A percentile compares a stretch with the other conserved stretches of the same genome.
Conservation (phyloP, 495 filamentous ascomycete species). For the Bacidia gigantensis region DNA sequence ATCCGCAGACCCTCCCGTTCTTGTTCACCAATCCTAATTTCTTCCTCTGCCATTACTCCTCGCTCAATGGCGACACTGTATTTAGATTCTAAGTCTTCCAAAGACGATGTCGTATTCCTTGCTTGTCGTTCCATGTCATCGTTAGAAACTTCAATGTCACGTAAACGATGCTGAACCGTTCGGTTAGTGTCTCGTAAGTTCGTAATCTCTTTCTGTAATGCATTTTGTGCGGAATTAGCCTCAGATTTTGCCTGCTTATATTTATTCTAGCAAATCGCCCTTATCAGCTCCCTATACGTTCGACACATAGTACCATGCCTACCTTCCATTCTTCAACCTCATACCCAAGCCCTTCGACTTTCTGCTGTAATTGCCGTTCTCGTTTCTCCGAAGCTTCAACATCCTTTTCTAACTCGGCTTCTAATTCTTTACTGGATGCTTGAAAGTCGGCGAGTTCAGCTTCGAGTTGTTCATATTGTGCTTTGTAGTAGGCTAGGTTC, state of each 20-base stretch:
- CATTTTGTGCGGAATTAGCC: conserved; percentile 65
- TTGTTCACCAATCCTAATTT: conserved; percentile 77
- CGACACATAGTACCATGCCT: conserved; percentile 18
- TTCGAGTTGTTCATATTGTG: conserved; percentile 88
- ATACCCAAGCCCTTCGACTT: conserved; percentile 67
- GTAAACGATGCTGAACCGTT: conserved; percentile 63
- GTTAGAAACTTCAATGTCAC: conserved; percentile 94
- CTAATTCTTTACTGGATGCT: conserved; percentile 80
- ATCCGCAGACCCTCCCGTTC: conserved; percentile 81
- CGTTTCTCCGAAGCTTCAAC: conserved; percentile 89
- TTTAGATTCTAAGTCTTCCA: conserved; percentile 94
- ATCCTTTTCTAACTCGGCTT: conserved; percentile 91
- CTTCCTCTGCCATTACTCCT: conserved; percentile 84
- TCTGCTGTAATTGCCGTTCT: conserved; percentile 72
- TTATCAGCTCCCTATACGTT: neutral
- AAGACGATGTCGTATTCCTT: conserved; percentile 80
- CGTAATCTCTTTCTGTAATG: conserved; percentile 91
- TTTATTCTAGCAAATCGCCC: conserved; percentile 50
- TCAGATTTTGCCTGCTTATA: conserved; percentile 91
- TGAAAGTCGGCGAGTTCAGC: conserved; percentile 90
- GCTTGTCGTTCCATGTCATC: conserved; percentile 97
- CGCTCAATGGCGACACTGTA: conserved; percentile 90
- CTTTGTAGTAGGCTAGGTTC: conserved; percentile 82
- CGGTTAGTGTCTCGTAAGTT: conserved; percentile 71
- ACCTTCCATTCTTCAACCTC: conserved; percentile 99